Conservation (phyloP, 2,329 filamentous ascomycete genomes). For the Teratosphaeria gauchensis region DNA sequence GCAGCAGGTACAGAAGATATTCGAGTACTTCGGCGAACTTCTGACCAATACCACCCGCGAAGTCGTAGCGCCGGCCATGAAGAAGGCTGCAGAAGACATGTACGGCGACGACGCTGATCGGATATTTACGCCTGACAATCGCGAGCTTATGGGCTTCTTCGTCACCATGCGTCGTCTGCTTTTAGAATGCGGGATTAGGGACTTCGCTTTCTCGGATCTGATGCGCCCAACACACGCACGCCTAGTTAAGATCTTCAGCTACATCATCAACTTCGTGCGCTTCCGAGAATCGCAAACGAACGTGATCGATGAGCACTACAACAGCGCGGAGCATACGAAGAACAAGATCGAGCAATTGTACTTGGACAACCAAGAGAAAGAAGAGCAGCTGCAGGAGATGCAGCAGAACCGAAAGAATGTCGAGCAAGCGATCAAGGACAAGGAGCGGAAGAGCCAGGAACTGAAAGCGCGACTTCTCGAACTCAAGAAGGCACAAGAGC, state of each 20-base stretch:
- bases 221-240: conserved; percentile 85
- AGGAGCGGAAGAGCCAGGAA: conserved; percentile 76
- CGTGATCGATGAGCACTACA: conserved; percentile 88
- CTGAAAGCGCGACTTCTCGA: conserved; percentile 74
- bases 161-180: conserved; percentile 70
- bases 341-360: conserved; percentile 78
- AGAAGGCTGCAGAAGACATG: conserved; percentile 77
- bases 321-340: conserved; percentile 80
- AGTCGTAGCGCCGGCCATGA: conserved; percentile 90
- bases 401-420: conserved; percentile 68
- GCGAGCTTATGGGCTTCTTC: conserved; percentile 95
- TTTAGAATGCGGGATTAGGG: conserved; percentile 76
- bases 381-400: conserved; percentile 70
- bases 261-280: conserved; percentile 96
- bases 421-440: conserved; percentile 73
- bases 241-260: conserved; percentile 89
- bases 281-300: conserved; percentile 88
- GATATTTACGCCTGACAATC: conserved; percentile 73
- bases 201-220: conserved; percentile 88
- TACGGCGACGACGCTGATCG: conserved; percentile 71
- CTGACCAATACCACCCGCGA: conserved; percentile 90
- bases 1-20: conserved; percentile 90
- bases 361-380: conserved; percentile 77
- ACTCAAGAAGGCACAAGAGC: conserved; percentile 70
- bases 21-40: conserved; percentile 93